Evolutionary conservation across 352 stramenopile genomes (phyloP), one percentile per base, ranked within the genome.

Genomic region (Phytophthora cryptogea): DNA sequence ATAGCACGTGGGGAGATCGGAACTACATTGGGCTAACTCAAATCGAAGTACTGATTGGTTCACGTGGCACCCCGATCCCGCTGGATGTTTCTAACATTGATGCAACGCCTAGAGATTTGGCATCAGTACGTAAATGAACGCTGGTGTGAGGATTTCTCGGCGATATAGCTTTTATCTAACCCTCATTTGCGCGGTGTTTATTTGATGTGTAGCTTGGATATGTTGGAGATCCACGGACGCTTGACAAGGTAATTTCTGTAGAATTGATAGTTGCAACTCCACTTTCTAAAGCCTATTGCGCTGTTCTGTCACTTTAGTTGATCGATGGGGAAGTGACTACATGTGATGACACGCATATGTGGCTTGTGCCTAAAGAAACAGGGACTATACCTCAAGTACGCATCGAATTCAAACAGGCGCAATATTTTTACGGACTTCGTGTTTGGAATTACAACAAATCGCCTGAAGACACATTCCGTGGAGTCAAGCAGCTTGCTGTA

Each of bases 331-430:
- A 90, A 7, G 76, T 83, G 7, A 74, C 68, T 23, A 97, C 89
- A 3, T 95, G 74, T 43, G 88, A 97, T 28, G 91, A 97, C 57
- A 79, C 84, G 8, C 90, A 97, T 65, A 90, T 93, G 78, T 97
- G 91, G 91, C 76, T 97, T 0, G 73, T 95, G 23, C 91, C 91
- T 1, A 77, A 90, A 7, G 69, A 76, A 44, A 1, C 42, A 16
- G 45, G 20, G n/a, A 16, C 14, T 23, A 46, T 55, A 2, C 63
- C 75, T 6, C 68, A 88, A 50, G 61, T 94, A 14, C 70, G 63
- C 0, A 83, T 96, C 11, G 70, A 89, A 31, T 66, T 96, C 13
- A 77, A 83, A 37, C 58, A 52, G 7, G 63, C 76, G 5, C 76
- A 89, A 35, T 54, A 62, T 16, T 59, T 92, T 11, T 88, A 84